These are phyloP conservation scores for Incumbomyces delicatus DNA, from an alignment of 2,329 filamentous ascomycete genomes.

Conservation along the genomic window DNA sequence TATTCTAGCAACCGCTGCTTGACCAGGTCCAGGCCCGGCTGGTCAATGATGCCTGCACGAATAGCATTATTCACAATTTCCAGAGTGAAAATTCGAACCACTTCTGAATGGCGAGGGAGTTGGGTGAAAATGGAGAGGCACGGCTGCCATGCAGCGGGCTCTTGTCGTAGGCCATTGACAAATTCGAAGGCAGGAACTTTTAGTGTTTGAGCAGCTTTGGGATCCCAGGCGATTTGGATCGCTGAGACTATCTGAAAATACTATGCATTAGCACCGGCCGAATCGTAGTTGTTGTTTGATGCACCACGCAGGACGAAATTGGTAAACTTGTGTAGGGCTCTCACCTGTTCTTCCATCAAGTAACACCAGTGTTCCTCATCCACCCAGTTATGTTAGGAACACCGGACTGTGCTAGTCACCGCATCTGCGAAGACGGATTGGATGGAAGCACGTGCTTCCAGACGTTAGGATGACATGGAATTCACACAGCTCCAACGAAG, in stretches of 20 bases:
- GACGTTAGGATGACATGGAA: neutral
- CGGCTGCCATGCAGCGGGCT: slow-evolving; percentile 81
- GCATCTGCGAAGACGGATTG: slow-evolving; percentile 16
- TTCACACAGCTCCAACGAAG: too few species aligned
- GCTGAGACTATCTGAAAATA: slow-evolving; percentile 37
- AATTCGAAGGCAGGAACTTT: slow-evolving; percentile 62
- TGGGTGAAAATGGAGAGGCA: slow-evolving; percentile 79
- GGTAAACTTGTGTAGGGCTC: neutral
- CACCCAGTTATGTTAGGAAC: slow-evolving; percentile 18
- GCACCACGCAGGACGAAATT: neutral
- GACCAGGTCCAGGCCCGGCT: slow-evolving; percentile 61
- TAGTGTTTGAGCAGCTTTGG: slow-evolving; percentile 60
- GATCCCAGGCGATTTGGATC: slow-evolving; percentile 87
- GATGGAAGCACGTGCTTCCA: slow-evolving; percentile 22
- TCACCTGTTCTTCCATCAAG: slow-evolving; percentile 21
- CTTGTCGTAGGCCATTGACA: slow-evolving; percentile 62
- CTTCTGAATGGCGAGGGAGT: slow-evolving; percentile 64
- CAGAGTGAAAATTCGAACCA: slow-evolving; percentile 78
- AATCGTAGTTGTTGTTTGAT: too few species aligned
- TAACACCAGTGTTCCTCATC: slow-evolving; percentile 22
- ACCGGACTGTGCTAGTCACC: slow-evolving; percentile 21
- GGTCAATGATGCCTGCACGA: slow-evolving; percentile 66
- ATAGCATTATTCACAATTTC: slow-evolving; percentile 91
- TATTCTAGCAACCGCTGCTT: slow-evolving; percentile 77
- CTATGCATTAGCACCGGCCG: slow-evolving; percentile 38